Conservation (phyloP, 768 basidiomycete species). For the Lactarius pseudohatsudake region DNA sequence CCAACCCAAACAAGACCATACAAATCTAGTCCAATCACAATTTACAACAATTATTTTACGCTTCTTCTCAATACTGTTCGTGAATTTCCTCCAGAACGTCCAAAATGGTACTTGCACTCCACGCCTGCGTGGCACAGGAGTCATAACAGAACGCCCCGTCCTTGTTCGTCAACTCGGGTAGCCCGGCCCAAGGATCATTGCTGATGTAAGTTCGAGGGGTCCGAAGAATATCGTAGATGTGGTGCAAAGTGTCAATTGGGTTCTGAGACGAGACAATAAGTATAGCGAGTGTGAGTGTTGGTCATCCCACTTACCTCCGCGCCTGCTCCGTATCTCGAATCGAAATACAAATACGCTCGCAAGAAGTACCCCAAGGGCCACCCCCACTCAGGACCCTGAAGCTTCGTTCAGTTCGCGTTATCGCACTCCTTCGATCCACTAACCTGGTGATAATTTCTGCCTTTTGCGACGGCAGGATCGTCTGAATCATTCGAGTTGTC, state of each 20-base stretch:
- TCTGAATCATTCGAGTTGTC: constrained; percentile 91
- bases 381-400: constrained; percentile 88
- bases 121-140: constrained; percentile 93
- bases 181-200: constrained; percentile 85
- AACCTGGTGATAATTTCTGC: constrained; percentile 92
- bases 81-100: constrained; percentile 85
- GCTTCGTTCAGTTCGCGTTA: constrained; percentile 29
- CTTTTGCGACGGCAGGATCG: constrained; percentile 87
- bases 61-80: constrained; percentile 27
- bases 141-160: constrained; percentile 82
- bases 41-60: neutral
- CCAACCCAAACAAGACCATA: constrained; percentile 26
- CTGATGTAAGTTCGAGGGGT: constrained; percentile 70
- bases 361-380: constrained; percentile 97
- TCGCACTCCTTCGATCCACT: constrained; percentile 29
- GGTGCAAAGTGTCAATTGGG: constrained; percentile 68
- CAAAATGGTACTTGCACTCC: constrained; percentile 90
- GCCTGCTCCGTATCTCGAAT: constrained; percentile 63
- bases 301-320: constrained; percentile 49
- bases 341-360: constrained; percentile 89
- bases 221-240: constrained; percentile 73
- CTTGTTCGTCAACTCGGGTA: constrained; percentile 90
- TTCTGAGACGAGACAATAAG: constrained; percentile 46
- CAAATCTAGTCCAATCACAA: constrained; percentile 10
- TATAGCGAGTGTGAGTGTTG: neutral